Percentiles rank a stretch among this genome's conserved stretches.
These are phyloP conservation scores for Babesia bovis DNA, from an alignment of 169 alveolate genomes.

Conservation along the genomic window DNA sequence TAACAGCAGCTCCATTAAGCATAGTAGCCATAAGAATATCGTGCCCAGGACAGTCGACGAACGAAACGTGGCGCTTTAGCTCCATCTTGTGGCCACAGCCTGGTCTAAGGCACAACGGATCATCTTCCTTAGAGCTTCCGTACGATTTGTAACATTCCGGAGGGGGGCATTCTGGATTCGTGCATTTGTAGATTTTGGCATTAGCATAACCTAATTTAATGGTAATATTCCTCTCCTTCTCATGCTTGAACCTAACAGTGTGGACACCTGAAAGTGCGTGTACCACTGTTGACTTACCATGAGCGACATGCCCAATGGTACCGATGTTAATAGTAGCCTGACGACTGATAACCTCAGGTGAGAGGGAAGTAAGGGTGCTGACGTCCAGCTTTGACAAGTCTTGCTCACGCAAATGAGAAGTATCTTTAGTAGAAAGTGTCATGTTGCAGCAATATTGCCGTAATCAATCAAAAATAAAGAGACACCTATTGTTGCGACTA, in stretches of 20 bases:
- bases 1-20: slow-evolving; percentile 99
- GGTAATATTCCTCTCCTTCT: slow-evolving; percentile 96
- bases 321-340: slow-evolving; percentile 98
- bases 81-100: slow-evolving; percentile 85
- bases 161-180: slow-evolving; percentile 93
- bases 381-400: slow-evolving; percentile 84
- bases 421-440: slow-evolving; percentile 11
- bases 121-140: slow-evolving; percentile 90
- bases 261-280: slow-evolving; percentile 96
- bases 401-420: slow-evolving; percentile 69
- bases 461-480: neutral
- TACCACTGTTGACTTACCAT: slow-evolving; percentile 99
- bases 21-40: slow-evolving; percentile 99
- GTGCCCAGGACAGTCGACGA: slow-evolving; percentile 99
- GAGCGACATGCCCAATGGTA: slow-evolving; percentile 99
- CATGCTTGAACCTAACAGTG: slow-evolving; percentile 94
- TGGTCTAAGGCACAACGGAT: slow-evolving; percentile 89
- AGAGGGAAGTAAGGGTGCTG: slow-evolving; percentile 92
- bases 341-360: slow-evolving; percentile 98
- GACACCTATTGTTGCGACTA: neutral
- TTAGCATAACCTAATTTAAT: slow-evolving; percentile 98
- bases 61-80: slow-evolving; percentile 92
- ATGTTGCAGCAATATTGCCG: neutral
- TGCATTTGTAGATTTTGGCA: slow-evolving; percentile 97
- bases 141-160: slow-evolving; percentile 93